These are phyloP conservation scores for Calocera viscosa DNA, from an alignment of 768 basidiomycete species.

Conservation along the genomic window DNA sequence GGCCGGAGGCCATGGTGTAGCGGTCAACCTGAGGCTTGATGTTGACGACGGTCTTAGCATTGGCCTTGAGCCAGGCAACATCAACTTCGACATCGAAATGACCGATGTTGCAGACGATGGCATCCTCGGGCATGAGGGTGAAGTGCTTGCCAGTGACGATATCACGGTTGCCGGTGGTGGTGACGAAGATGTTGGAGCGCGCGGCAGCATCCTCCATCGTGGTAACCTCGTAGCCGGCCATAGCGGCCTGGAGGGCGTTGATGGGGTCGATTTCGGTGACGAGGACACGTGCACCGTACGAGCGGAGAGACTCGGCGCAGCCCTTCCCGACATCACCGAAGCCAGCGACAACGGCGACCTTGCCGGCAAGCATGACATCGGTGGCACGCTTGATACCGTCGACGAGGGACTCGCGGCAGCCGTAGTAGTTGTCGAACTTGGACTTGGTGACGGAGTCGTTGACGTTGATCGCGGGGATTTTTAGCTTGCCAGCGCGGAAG, in stretches of 20 bases:
- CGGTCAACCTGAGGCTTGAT: conserved; percentile 99
- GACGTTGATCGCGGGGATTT: conserved; percentile 98
- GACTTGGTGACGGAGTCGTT: conserved; percentile 99
- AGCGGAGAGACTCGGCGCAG: conserved; percentile 90
- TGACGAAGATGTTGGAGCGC: conserved; percentile 85
- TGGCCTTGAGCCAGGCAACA: conserved; percentile 94
- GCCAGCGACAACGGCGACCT: conserved; percentile 97
- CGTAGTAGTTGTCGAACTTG: conserved; percentile 98
- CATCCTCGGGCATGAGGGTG: conserved; percentile 88
- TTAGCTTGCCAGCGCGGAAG: conserved; percentile 89
- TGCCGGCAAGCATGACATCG: conserved; percentile 99
- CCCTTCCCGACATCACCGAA: conserved; percentile 99
- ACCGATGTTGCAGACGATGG: conserved; percentile 84
- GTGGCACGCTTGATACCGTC: conserved; percentile 99
- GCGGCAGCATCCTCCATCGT: conserved; percentile 97
- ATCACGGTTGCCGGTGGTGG: conserved; percentile 96
- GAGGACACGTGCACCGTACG: conserved; percentile 94
- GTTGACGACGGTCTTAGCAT: conserved; percentile 71
- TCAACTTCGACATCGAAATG: conserved; percentile 60
- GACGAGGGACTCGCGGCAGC: conserved; percentile 98
- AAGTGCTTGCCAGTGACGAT: conserved; percentile 93
- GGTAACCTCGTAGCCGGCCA: conserved; percentile 98
- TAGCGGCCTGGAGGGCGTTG: conserved; percentile 98
- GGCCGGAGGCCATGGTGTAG: conserved; percentile 81
- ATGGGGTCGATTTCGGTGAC: conserved; percentile 99